Conservation (phyloP, 2,329 filamentous ascomycete species). For the Colletotrichum phormii region DNA sequence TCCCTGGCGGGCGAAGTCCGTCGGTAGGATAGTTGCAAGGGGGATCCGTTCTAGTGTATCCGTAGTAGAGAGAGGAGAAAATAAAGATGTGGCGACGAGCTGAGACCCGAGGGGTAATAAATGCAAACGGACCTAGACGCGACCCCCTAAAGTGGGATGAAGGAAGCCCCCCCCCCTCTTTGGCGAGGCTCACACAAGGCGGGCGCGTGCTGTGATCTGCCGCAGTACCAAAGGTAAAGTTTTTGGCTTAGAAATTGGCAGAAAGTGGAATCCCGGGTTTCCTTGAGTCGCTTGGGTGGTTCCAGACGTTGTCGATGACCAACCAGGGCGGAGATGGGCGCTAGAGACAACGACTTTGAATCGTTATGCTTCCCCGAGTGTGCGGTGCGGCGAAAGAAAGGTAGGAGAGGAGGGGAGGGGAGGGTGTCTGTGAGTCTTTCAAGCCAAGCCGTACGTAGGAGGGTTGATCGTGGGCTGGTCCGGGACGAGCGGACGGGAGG, state of each 20-base stretch:
- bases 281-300: background rate
- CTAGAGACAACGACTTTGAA: constrained; percentile 22
- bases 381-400: constrained; percentile 5
- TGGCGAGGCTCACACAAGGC: constrained; percentile 19
- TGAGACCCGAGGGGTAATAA: constrained; percentile 17
- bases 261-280: constrained; percentile 14
- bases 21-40: constrained; percentile 5
- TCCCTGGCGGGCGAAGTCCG: constrained; percentile 16
- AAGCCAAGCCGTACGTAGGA: background rate
- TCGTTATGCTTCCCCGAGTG: constrained; percentile 20
- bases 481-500: constrained; percentile 34
- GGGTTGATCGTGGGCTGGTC: constrained; percentile 24
- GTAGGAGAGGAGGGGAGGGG: background rate
- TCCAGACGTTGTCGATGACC: constrained; percentile 18
- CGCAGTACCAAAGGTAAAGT: constrained; percentile 11
- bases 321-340: constrained; percentile 22
- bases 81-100: constrained; percentile 1
- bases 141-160: constrained; percentile 22
- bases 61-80: background rate
- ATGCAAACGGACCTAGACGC: constrained; percentile 20
- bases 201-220: constrained; percentile 5
- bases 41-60: background rate
- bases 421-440: constrained; percentile 1
- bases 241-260: constrained; percentile 31
- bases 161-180: background rate